Evolutionary conservation across 2,329 filamentous ascomycete genomes (phyloP), one percentile per base, ranked within the genome.

Genomic region (Orbilia brochopaga): DNA sequence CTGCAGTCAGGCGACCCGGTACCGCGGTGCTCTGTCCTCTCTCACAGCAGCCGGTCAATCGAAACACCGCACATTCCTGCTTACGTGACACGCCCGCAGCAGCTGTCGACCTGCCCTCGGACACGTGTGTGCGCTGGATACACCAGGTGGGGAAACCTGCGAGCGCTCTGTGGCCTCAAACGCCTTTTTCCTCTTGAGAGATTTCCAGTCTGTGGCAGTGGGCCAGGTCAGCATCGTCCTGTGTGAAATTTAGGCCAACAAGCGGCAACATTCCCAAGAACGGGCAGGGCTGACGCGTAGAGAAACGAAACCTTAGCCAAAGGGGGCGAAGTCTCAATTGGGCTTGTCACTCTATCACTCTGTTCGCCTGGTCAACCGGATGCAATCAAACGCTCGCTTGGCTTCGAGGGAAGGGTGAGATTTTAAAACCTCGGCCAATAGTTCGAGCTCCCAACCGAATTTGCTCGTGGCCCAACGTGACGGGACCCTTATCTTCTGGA

Each of bases 301-400:
- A 42, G 37, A 44, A 57, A 35, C 30, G n/a, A 19, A 30, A 24
- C 27, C 19, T 48, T 55, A 55, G 57, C 64, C 66, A 64, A 70
- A 70, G 54, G 53, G 55, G 59, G 53, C 13, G 23, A 17, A 19
- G 23, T 48, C 37, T 35, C 55, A 30, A 24, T 13, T 11, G 17
- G 37, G 40, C 27, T 35, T 23, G 21, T 48, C 40, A 19, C 15
- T 15, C n/a, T 23, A 2, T 42, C n/a, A 23, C 37, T 30, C 46
- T 24, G 42, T 35, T 53, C 24, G 46, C 37, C 35, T 40, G 42
- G 40, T 44, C 52, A 51, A 69, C 58, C 50, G 48, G 46, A 42
- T 54, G 60, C 61, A 70, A 70, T 70, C 66, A 64, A 70, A 70
- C 66, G 66, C 66, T 70, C 66, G 66, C 66, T 70, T 70, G 66